These are phyloP conservation scores for Chalciporus sp. DNA, from an alignment of 1,284 basidiomycete genomes.

Conservation along the genomic window DNA sequence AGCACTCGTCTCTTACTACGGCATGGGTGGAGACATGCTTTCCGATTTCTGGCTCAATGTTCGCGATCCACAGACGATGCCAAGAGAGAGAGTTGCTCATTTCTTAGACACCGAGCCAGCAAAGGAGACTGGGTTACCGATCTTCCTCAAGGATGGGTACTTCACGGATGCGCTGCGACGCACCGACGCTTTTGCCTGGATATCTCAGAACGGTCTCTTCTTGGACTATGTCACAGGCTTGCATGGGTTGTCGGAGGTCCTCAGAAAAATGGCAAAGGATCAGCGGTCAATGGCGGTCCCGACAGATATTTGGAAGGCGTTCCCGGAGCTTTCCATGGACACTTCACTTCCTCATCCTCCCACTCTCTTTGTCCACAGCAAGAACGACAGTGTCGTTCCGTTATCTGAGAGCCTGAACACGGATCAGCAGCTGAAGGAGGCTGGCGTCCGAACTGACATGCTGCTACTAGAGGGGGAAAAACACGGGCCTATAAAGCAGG, in stretches of 20 bases:
- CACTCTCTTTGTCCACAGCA: constrained; percentile 7
- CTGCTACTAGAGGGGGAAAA: constrained; percentile 4
- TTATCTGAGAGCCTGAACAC: constrained; percentile 4
- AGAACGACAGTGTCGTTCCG: constrained; percentile 4
- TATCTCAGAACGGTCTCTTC: constrained; percentile 9
- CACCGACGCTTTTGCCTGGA: constrained; percentile 7
- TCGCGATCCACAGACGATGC: background rate
- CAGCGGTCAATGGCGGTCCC: constrained; percentile 1
- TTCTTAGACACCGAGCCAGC: constrained; percentile 6
- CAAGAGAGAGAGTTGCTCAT: constrained; percentile 1
- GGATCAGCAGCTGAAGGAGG: background rate
- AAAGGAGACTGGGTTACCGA: constrained; percentile 6
- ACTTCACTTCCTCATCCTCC: constrained; percentile 1
- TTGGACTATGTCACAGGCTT: constrained; percentile 6
- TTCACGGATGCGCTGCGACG: constrained; percentile 4
- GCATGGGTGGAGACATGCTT: constrained; percentile 9
- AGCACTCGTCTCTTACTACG: constrained; percentile 7
- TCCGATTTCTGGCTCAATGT: constrained; percentile 7
- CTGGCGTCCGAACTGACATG: background rate
- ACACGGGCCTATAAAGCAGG: background rate
- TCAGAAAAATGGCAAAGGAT: background rate
- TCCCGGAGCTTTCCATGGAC: background rate
- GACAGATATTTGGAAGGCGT: background rate
- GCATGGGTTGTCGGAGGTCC: constrained; percentile 2
- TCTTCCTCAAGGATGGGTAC: constrained; percentile 6